Conservation (phyloP, 139 green algal genomes). For the Micractinium sp. region DNA sequence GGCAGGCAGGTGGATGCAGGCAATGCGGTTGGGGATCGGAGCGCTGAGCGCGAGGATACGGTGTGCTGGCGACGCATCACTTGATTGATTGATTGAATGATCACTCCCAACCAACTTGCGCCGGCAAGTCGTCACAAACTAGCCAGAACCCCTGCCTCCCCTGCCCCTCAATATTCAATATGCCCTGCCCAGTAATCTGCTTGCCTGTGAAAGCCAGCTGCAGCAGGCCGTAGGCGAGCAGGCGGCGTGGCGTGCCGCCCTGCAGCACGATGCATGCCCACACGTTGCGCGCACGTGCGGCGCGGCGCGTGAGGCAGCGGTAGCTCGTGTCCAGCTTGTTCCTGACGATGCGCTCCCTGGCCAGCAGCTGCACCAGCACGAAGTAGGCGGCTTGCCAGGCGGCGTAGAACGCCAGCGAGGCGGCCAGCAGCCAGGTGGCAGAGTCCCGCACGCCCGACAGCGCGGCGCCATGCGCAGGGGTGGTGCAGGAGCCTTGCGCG, state of each 20-base stretch:
- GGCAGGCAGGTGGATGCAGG: neutral
- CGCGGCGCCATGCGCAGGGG: neutral
- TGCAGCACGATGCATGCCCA: slow-evolving; percentile 62
- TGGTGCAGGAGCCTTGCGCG: neutral
- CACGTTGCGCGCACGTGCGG: slow-evolving; percentile 63
- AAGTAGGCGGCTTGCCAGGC: slow-evolving; percentile 74
- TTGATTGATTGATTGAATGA: too few species aligned
- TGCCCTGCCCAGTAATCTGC: neutral
- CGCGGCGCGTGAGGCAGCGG: slow-evolving; percentile 56
- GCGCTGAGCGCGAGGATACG: too few species aligned
- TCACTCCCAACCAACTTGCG: too few species aligned
- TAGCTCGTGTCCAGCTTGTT: slow-evolving; percentile 68
- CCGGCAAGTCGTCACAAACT: too few species aligned
- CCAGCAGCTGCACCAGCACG: slow-evolving; percentile 68
- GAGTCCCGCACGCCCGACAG: neutral
- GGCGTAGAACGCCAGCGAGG: slow-evolving; percentile 66
- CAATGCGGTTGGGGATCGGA: neutral
- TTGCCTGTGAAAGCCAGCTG: slow-evolving; percentile 58
- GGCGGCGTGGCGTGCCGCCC: slow-evolving; percentile 46
- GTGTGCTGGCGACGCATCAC: too few species aligned
- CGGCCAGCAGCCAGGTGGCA: slow-evolving; percentile 52
- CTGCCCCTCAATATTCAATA: too few species aligned
- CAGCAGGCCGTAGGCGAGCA: slow-evolving; percentile 53
- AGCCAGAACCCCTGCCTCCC: too few species aligned
- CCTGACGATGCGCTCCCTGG: slow-evolving; percentile 46